Evolutionary conservation across 78 protist genomes (phyloP), one percentile per base, ranked within the genome.

Genomic region (Isochrysis galbana): DNA sequence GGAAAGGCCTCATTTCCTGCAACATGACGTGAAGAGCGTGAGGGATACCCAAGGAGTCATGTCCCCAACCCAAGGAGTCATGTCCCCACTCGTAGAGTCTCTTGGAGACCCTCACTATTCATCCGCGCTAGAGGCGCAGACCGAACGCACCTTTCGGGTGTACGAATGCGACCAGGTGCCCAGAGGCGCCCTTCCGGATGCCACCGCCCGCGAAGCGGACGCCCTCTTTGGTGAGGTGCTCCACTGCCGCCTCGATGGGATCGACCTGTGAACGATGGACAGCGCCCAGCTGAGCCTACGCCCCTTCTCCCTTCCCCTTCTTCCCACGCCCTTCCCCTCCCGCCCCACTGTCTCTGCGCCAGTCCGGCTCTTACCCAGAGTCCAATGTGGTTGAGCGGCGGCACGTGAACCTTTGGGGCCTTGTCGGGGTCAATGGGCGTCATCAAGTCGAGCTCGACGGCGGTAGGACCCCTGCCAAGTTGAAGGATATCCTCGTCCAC

Each of bases 371-470:
- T 51, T 14, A 61, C 23, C 92, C 92, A 91, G 4, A 91, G 45
- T 7, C 93, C 93, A 26, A 91, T 91, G 67, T 91, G 93, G 41
- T 91, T 91, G 7, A 91, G 93, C 1, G 93, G 87, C 21, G 93
- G 93, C 38, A 48, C 44, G 93, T 77, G 88, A 23, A 90, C 93
- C 69, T 77, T 91, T 0, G 93, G 93, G 25, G 87, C 55, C 1
- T 22, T 0, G 14, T 1, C 44, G 19, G 93, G 45, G 26, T 91
- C 72, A 29, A 91, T 1, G 26, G 93, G 93, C 87, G 72, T 45
- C 93, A 91, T 91, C 77, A 91, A 46, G 45, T 91, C 93, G 19
- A 91, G 41, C 55, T 91, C 93, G 54, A 91, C 88, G n/a, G 93
- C 87, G 34, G 2, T 5, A 23, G 90, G 90, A 21, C 92, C 92